Evolutionary conservation across 352 stramenopile species (phyloP).

Genomic region (Globisporangium canariense): DNA sequence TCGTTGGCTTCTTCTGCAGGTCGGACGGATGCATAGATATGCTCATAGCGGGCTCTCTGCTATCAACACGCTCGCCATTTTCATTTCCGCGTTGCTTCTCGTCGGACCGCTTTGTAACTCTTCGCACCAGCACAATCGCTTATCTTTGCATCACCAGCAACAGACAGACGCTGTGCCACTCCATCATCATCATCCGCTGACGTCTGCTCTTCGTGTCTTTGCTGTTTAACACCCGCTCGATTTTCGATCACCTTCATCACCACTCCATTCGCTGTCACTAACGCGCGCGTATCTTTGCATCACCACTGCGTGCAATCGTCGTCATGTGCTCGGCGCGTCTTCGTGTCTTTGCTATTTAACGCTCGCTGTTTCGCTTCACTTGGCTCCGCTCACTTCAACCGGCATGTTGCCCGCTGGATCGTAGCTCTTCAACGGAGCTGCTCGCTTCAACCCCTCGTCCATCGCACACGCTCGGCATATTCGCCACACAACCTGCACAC

Average conservation of each 20-base stretch:
- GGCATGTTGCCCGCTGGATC: background rate
- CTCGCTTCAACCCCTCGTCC: background rate
- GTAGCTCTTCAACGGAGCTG: background rate
- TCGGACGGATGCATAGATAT: slow-evolving; percentile 10
- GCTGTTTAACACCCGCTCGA: slow-evolving; percentile 1
- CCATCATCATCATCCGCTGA: too few relatives aligned
- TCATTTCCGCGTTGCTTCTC: background rate
- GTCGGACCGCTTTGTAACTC: background rate
- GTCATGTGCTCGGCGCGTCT: background rate
- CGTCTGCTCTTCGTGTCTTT: slow-evolving; percentile 1
- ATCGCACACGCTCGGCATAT: background rate
- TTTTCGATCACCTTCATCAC: too few relatives aligned
- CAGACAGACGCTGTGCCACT: too few relatives aligned
- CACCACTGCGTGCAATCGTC: background rate
- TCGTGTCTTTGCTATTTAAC: slow-evolving; percentile 18
- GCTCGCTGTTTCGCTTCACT: too few relatives aligned
- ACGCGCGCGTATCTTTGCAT: slow-evolving; percentile 1
- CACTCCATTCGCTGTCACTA: background rate
- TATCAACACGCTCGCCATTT: background rate
- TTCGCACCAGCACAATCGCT: background rate
- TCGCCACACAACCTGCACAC: background rate
- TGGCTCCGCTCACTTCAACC: background rate
- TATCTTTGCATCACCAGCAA: slow-evolving; percentile 3
- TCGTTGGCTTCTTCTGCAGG: background rate
- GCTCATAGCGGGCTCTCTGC: background rate